Evolutionary conservation across 805 yeast genomes (phyloP).

Genomic region (Candida nitratophila): DNA sequence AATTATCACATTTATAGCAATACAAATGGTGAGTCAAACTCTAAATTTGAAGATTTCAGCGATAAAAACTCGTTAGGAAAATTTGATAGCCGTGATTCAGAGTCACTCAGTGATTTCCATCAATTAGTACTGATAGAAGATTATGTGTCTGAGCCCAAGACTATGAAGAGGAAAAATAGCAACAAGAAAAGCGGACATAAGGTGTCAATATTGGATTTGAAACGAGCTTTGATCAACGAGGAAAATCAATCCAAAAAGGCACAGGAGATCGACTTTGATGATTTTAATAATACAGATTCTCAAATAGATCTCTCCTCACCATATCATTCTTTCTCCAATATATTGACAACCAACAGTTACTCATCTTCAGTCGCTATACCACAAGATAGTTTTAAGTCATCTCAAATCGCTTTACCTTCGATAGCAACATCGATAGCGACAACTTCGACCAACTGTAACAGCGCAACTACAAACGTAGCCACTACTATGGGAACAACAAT

Average conservation of each 20-base stretch:
- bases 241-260: neutral
- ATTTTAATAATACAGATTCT: neutral
- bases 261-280: neutral
- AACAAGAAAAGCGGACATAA: slow-evolving; percentile 13
- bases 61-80: too few relatives aligned
- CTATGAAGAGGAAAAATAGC: neutral
- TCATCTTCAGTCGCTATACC: too few relatives aligned
- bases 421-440: neutral
- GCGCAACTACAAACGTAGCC: neutral
- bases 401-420: neutral
- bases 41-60: neutral
- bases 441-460: neutral
- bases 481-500: neutral
- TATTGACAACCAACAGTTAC: too few relatives aligned
- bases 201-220: slow-evolving; percentile 28
- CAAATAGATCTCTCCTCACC: neutral
- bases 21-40: neutral
- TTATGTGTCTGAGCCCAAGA: slow-evolving; percentile 32
- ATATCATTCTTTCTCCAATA: neutral
- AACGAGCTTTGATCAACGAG: slow-evolving; percentile 18
- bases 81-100: neutral
- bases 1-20: neutral
- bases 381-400: too few relatives aligned
- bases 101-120: slow-evolving; percentile 1
- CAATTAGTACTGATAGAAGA: slow-evolving; percentile 46